Percentiles rank a stretch among this genome's conserved stretches.
phyloP scores from a whole-genome alignment of 2,329 filamentous ascomycete species.

The Cryphonectria radicalis region DNA sequence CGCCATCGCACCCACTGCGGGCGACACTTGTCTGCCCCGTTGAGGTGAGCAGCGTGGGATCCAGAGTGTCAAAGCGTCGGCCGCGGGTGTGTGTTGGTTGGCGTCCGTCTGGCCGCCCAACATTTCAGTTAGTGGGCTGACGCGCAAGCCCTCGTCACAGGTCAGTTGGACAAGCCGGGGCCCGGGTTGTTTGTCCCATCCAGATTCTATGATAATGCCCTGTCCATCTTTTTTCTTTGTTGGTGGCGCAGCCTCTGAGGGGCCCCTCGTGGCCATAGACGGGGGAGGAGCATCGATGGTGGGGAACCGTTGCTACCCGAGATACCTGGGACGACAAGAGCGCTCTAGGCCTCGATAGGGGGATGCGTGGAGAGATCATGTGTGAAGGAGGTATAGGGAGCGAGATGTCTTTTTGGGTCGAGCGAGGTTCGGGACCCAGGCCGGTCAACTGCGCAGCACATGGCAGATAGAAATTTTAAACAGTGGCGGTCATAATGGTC shows the following conservation, averaged over 20 bases:
- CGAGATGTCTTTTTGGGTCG: not conserved
- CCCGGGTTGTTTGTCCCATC: no score
- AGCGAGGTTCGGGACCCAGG: not conserved
- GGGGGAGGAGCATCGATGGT: not conserved
- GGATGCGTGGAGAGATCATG: not conserved
- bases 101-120: not conserved
- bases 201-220: no score
- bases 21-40: not conserved
- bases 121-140: not conserved
- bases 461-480: not conserved
- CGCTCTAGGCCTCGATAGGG: not conserved
- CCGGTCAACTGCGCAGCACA: not conserved
- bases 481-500: not conserved
- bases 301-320: slow-evolving; percentile 6
- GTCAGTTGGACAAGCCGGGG: not conserved
- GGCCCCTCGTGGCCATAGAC: not conserved
- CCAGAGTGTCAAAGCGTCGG: not conserved
- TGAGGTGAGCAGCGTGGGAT: not conserved
- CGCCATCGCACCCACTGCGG: not conserved
- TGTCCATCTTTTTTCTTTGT: not conserved
- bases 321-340: not conserved
- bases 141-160: not conserved
- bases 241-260: not conserved
- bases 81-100: not conserved
- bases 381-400: not conserved